phyloP scores from a whole-genome alignment of 1,284 basidiomycete species.

The Hymenochaete sp. region DNA sequence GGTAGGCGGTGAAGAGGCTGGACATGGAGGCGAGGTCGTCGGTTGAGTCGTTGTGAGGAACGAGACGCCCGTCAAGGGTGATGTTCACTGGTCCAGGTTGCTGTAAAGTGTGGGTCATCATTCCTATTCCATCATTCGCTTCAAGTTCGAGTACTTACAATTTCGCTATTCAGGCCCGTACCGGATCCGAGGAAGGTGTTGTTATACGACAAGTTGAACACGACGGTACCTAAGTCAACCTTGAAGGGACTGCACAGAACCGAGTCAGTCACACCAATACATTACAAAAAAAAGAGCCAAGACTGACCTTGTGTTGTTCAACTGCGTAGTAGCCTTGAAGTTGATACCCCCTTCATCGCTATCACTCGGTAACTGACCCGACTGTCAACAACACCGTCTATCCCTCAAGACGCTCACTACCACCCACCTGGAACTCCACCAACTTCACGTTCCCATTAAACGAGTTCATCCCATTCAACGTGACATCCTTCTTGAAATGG shows the following conservation, averaged over 20 bases:
- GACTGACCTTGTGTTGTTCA: slow-evolving; percentile 55
- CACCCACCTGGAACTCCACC: slow-evolving; percentile 42
- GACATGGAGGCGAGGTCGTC: slow-evolving; percentile 47
- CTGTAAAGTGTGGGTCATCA: slow-evolving; percentile 25
- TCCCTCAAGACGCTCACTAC: not conserved
- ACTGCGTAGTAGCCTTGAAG: slow-evolving; percentile 47
- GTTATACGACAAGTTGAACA: slow-evolving; percentile 56
- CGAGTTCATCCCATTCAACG: slow-evolving; percentile 55
- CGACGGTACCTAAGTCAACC: slow-evolving; percentile 61
- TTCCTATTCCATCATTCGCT: not conserved
- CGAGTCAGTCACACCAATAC: slow-evolving; percentile 1
- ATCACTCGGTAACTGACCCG: slow-evolving; percentile 50
- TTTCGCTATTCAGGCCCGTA: slow-evolving; percentile 38
- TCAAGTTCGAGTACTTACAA: slow-evolving; percentile 36
- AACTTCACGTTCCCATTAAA: slow-evolving; percentile 53
- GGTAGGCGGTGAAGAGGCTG: slow-evolving; percentile 63
- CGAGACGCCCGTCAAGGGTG: slow-evolving; percentile 50
- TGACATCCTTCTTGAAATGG: slow-evolving; percentile 50
- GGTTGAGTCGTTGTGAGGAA: slow-evolving; percentile 42
- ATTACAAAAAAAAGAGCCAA: not conserved
- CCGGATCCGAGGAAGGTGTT: slow-evolving; percentile 55
- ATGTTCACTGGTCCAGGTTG: slow-evolving; percentile 52
- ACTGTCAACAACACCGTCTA: not conserved
- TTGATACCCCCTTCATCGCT: slow-evolving; percentile 62
- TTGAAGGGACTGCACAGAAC: slow-evolving; percentile 48